Conservation (phyloP, 306 rosid species). For the Mimosa pudica region DNA sequence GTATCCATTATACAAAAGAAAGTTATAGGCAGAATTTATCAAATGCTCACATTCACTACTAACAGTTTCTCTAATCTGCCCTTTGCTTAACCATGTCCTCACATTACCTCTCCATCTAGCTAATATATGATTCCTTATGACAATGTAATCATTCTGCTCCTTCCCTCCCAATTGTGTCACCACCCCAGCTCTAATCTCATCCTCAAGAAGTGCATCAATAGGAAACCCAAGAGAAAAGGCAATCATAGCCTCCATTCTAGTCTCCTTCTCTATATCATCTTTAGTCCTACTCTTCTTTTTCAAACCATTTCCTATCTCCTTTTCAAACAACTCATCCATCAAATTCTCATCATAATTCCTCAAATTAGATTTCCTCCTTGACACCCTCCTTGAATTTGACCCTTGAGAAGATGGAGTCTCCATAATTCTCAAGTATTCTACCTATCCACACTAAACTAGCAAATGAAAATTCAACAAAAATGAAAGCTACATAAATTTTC, state of each 20-base stretch:
- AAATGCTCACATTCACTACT: conserved; percentile 70
- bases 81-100: conserved; percentile 71
- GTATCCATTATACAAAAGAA: conserved; percentile 73
- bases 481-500: not conserved
- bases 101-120: conserved; percentile 89
- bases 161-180: conserved; percentile 77
- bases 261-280: conserved; percentile 83
- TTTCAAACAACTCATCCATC: conserved; percentile 76
- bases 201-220: conserved; percentile 75
- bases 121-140: conserved; percentile 87
- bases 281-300: conserved; percentile 61
- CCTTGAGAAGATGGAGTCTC: conserved; percentile 51
- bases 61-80: conserved; percentile 78
- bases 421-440: conserved; percentile 44
- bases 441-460: not conserved
- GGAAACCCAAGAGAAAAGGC: conserved; percentile 87
- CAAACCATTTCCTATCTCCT: conserved; percentile 62
- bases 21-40: conserved; percentile 80
- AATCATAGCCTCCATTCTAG: conserved; percentile 92
- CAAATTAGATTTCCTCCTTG: conserved; percentile 61
- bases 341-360: conserved; percentile 76
- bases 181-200: conserved; percentile 81
- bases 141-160: conserved; percentile 93
- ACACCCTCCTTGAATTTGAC: conserved; percentile 57
- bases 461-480: conserved; percentile 6